Evolutionary conservation across 73 alveolate genomes (phyloP).

Genomic region (Blepharisma japonicum): DNA sequence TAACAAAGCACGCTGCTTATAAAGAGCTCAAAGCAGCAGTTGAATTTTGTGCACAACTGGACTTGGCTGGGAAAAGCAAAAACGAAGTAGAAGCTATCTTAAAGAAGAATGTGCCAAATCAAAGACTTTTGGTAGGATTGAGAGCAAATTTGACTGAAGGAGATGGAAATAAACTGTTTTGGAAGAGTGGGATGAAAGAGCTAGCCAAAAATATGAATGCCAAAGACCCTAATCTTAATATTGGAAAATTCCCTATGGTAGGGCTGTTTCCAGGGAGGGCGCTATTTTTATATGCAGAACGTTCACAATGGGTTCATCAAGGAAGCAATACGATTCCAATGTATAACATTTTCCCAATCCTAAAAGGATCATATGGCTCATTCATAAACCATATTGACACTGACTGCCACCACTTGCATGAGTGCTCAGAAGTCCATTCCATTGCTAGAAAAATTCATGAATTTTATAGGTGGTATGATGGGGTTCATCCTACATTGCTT

Average conservation of each 20-base stretch:
- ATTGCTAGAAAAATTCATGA: slow-evolving; percentile 49
- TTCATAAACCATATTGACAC: slow-evolving; percentile 42
- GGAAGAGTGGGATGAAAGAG: slow-evolving; percentile 47
- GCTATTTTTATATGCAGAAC: slow-evolving; percentile 53
- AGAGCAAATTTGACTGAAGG: slow-evolving; percentile 40
- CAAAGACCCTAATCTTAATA: background rate
- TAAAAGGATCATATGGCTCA: slow-evolving; percentile 49
- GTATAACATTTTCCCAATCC: slow-evolving; percentile 71
- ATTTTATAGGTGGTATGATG: slow-evolving; percentile 63
- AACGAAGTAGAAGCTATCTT: slow-evolving; percentile 37
- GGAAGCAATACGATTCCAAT: slow-evolving; percentile 66
- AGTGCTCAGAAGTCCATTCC: slow-evolving; percentile 36
- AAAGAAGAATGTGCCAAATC: slow-evolving; percentile 30
- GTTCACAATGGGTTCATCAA: slow-evolving; percentile 62
- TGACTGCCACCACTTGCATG: slow-evolving; percentile 65
- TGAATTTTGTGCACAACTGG: background rate
- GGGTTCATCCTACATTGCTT: slow-evolving; percentile 51
- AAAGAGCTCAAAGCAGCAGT: slow-evolving; percentile 39
- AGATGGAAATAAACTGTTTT: slow-evolving; percentile 37
- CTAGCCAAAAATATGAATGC: slow-evolving; percentile 39
- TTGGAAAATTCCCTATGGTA: slow-evolving; percentile 25
- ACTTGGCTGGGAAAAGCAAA: background rate
- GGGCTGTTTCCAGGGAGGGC: slow-evolving; percentile 78
- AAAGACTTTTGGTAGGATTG: slow-evolving; percentile 43
- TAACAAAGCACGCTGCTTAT: slow-evolving; percentile 52